A percentile compares a stretch with the other conserved stretches of the same genome.
Conservation (phyloP, 202 grass and related monocot genomes). For the Miscanthus sacchariflorus region DNA sequence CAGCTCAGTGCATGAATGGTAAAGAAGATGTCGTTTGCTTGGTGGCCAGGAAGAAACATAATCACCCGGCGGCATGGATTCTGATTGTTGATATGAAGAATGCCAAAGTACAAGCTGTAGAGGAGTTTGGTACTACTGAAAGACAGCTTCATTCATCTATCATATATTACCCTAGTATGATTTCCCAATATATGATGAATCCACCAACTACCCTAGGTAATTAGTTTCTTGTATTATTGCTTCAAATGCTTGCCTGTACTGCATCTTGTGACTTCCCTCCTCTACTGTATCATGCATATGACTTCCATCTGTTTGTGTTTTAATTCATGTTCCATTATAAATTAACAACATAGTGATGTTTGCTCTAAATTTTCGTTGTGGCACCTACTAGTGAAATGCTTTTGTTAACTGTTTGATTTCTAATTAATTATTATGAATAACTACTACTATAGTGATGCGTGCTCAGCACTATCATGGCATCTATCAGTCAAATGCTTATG, state of each 20-base stretch:
- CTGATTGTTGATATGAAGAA: background rate
- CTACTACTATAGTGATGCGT: no score
- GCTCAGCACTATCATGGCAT: no score
- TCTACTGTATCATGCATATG: background rate
- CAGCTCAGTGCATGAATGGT: background rate
- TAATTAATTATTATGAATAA: no score
- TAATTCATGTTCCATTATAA: background rate
- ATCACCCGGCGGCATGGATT: background rate
- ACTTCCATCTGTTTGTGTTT: background rate
- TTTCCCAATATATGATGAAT: background rate
- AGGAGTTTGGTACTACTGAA: background rate
- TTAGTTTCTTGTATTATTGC: background rate
- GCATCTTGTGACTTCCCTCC: background rate
- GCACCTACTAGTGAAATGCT: background rate
- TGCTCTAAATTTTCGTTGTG: no score
- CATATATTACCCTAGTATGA: background rate
- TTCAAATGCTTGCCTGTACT: background rate
- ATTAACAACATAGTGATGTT: no score
- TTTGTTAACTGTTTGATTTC: background rate
- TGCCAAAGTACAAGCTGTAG: background rate
- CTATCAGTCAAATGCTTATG: no score
- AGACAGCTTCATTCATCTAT: background rate
- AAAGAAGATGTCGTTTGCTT: background rate
- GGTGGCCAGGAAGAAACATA: conserved; percentile 12
- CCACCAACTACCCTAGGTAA: background rate